Evolutionary conservation across 2,329 filamentous ascomycete species (phyloP), one percentile per base, ranked within the genome.

Genomic region (Nannizziopsis barbatae): DNA sequence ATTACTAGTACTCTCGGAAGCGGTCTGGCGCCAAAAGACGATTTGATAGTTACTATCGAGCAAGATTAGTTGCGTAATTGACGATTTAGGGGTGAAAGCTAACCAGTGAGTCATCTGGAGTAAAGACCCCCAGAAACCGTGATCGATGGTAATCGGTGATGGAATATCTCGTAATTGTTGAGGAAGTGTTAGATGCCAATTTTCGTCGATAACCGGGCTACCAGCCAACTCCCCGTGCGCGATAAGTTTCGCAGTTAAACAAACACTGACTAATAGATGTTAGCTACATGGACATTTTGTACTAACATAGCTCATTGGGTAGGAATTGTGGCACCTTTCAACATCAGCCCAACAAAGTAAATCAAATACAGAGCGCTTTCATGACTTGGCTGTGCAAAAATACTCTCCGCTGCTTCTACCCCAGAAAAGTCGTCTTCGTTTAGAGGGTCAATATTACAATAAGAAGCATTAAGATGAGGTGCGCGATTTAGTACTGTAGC

Each of bases 401-500:
- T 42, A n/a, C 27, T 22, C 6, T 6, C 18, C 17, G 11, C 18
- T 10, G 11, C 40, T 15, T 15, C 40, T 22, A 3, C 14, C 12
- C 27, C 40, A 6, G 33, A 47, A 50, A 58, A 56, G 37, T 58
- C 56, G 40, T 36, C 35, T 37, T 53, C 55, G 35, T 44, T 45
- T 12, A 58, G 43, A 33, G 45, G 37, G 5, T 45, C 37, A 4
- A 58, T 51, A 42, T 56, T 53, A 46, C 53, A 57, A 36, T 56
- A 55, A 31, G 53, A 52, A 37, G 51, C 52, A 32, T 52, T 54
- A 22, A 57, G 50, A 17, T 53, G 57, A 4, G 54, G 54, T 12
- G 54, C 52, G 8, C 56, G 55, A 42, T 56, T 55, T 2, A 58
- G 50, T 10, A 53, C 33, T 42, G 54, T 47, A 9, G 57, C 56